These are phyloP conservation scores for Mediolabrus comicus DNA, from an alignment of 108 stramenopile species.

Conservation along the genomic window DNA sequence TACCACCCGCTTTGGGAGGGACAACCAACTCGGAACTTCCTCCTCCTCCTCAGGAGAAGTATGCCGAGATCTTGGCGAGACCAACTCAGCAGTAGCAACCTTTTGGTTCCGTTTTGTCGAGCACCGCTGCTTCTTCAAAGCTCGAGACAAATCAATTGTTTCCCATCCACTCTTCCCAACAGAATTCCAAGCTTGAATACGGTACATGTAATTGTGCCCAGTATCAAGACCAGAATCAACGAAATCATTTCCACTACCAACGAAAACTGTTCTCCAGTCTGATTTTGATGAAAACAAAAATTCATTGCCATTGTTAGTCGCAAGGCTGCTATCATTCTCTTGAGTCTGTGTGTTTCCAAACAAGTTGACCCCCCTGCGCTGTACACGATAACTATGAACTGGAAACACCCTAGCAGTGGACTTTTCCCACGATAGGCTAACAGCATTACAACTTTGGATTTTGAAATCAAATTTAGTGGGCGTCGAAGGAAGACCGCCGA, in stretches of 20 bases:
- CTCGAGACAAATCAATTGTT: slow-evolving; percentile 32
- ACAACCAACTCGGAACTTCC: slow-evolving; percentile 20
- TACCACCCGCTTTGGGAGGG: slow-evolving; percentile 1
- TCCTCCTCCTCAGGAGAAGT: not conserved
- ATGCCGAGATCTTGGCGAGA: slow-evolving; percentile 6
- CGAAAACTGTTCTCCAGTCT: slow-evolving; percentile 46
- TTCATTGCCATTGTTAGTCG: not conserved
- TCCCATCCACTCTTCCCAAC: slow-evolving; percentile 49
- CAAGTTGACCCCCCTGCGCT: slow-evolving; percentile 37
- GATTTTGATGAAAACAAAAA: slow-evolving; percentile 13
- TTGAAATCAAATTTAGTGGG: slow-evolving; percentile 14
- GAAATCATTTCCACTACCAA: slow-evolving; percentile 42
- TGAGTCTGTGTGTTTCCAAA: not conserved
- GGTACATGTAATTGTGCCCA: slow-evolving; percentile 48
- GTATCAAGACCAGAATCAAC: slow-evolving; percentile 35
- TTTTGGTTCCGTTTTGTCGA: slow-evolving; percentile 17
- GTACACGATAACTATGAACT: slow-evolving; percentile 61
- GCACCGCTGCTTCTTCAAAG: slow-evolving; percentile 36
- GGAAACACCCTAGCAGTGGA: slow-evolving; percentile 43
- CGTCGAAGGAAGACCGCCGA: slow-evolving; percentile 36
- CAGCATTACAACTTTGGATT: slow-evolving; percentile 34
- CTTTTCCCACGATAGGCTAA: slow-evolving; percentile 37
- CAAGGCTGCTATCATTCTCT: not conserved
- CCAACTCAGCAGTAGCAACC: not conserved
- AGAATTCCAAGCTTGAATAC: slow-evolving; percentile 56